phyloP scores from a whole-genome alignment of 495 filamentous ascomycete species.

The Physcia stellaris region DNA sequence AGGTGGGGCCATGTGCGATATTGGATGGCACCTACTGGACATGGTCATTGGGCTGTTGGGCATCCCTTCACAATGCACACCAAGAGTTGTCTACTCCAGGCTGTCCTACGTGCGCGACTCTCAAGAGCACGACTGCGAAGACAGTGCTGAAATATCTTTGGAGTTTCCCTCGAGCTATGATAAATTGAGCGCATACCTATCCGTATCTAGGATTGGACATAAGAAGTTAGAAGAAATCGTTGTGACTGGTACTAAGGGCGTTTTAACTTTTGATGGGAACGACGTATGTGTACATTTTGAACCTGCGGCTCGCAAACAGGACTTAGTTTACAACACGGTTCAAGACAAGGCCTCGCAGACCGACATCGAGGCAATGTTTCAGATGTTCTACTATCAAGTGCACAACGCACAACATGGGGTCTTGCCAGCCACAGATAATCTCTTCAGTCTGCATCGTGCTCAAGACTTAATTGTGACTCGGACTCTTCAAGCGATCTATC shows the following conservation, averaged over 20 bases:
- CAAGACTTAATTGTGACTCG: neutral
- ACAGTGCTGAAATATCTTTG: constrained; percentile 1
- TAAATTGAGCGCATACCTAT: neutral
- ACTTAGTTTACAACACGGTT: neutral
- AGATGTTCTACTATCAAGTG: neutral
- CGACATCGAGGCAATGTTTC: neutral
- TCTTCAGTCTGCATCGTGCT: neutral
- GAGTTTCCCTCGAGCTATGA: neutral
- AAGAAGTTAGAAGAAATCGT: neutral
- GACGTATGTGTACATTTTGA: neutral
- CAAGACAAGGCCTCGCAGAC: neutral
- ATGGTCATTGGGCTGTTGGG: constrained; percentile 1
- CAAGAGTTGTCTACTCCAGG: constrained; percentile 1
- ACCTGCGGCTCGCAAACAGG: neutral
- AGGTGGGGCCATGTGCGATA: constrained; percentile 1
- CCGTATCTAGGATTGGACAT: constrained; percentile 1
- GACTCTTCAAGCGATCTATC: neutral
- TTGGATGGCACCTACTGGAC: constrained; percentile 9
- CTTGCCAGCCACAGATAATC: neutral
- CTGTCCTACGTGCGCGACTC: neutral
- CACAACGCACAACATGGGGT: neutral
- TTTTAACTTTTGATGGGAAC: neutral
- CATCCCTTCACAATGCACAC: neutral
- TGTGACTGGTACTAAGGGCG: constrained; percentile 2
- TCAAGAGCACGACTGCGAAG: constrained; percentile 2